Evolutionary conservation across 116 monocot species (phyloP).

Genomic region (Thalassia testudinum): DNA sequence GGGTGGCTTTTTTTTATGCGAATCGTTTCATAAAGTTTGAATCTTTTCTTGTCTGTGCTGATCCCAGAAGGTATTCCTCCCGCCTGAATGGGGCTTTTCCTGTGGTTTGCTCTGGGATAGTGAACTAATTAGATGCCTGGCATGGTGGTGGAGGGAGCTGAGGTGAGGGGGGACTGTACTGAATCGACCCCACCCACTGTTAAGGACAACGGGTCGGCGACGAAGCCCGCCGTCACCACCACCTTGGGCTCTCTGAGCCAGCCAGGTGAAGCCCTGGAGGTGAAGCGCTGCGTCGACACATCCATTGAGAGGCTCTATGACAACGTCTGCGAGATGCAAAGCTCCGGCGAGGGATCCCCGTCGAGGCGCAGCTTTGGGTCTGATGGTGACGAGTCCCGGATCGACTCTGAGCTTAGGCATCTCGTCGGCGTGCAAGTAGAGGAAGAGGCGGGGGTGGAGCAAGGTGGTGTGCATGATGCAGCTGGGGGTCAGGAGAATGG

Average conservation of each 20-base stretch:
- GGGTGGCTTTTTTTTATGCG: too few relatives aligned
- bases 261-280: background rate
- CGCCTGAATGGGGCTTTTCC: background rate
- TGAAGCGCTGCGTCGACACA: constrained; percentile 3
- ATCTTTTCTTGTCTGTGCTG: background rate
- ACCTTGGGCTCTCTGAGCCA: constrained; percentile 7
- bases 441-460: constrained; percentile 1
- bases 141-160: constrained; percentile 9
- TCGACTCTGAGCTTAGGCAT: constrained; percentile 25
- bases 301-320: constrained; percentile 22
- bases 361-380: constrained; percentile 24
- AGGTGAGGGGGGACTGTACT: background rate
- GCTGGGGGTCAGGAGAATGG: constrained; percentile 1
- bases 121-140: constrained; percentile 10
- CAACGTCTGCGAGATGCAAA: constrained; percentile 27
- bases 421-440: constrained; percentile 16
- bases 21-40: background rate
- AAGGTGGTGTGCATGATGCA: background rate
- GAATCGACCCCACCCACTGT: background rate
- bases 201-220: constrained; percentile 2
- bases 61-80: background rate
- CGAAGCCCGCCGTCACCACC: background rate
- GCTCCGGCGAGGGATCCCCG: constrained; percentile 13
- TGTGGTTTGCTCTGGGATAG: background rate
- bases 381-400: constrained; percentile 25